Evolutionary conservation across 2,329 filamentous ascomycete species (phyloP), one percentile per base, ranked within the genome.

Genomic region (Bipolaris gigantea): DNA sequence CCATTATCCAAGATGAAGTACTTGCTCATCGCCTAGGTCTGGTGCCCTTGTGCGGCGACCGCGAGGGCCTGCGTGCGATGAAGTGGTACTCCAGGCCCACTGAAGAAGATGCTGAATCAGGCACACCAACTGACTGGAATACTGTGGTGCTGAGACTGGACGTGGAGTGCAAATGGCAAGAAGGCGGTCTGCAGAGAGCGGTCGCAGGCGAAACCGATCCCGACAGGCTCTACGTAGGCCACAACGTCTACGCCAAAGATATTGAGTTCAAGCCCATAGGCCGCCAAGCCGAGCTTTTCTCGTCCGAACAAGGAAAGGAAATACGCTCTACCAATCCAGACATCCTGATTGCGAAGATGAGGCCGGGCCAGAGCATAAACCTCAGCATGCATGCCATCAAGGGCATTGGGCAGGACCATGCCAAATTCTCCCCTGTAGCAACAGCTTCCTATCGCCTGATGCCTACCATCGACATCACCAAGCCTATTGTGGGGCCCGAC

Each of bases 1-100:
- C 91, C 5, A 92, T 99, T 33, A 94, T 99, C 69, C 93, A 97
- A 75, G 94, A 99, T 73, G 94, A 99, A 79, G 93, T 99, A 4
- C 86, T 99, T 47, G 88, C 92, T 15, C 90, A 94, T 74, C 85
- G 94, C 40, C 81, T 99, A 30, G 94, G 94, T 55, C 85, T 99
- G 41, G 89, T 99, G 50, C 94, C 95, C 16, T 87, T 99, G 64
- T 89, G 87, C 61, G 94, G 90, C 62, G 85, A 86, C 57, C 85
- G 87, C 61, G 83, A 89, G 50, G 92, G 90, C 47, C 80, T 99
- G 50, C 85, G 88, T 65, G 92, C 87, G 80, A 81, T 97, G 78
- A 87, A 86, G 72, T 95, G 89, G 87, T 92, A 85, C 76, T 85
- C 85, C 74, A 91, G 89, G 75, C 84, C 88, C 10, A 80, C 83